phyloP scores from a whole-genome alignment of 176 grass and related monocot species.

The Zizania latifolia region DNA sequence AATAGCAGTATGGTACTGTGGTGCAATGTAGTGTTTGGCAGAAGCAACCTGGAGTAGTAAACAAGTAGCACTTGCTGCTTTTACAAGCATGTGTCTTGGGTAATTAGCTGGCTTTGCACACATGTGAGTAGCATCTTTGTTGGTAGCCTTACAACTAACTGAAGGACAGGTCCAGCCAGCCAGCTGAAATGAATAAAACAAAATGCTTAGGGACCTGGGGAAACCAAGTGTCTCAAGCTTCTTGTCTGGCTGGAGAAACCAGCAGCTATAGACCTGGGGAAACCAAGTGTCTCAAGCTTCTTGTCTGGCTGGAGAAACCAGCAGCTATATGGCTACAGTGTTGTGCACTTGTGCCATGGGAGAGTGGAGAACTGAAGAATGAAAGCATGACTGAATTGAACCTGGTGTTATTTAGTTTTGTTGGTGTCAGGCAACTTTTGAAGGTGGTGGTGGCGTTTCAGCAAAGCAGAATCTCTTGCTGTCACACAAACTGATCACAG shows the following conservation, averaged over 20 bases:
- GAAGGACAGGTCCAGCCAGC: background rate
- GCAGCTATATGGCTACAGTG: background rate
- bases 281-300: background rate
- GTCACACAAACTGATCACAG: background rate
- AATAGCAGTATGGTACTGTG: background rate
- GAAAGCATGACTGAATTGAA: too few species aligned
- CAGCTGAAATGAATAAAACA: background rate
- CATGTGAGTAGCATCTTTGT: background rate
- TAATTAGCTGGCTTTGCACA: background rate
- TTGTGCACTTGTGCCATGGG: background rate
- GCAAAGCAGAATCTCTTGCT: background rate
- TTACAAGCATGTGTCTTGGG: constrained; percentile 4
- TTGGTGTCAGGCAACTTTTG: background rate
- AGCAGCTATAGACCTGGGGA: background rate
- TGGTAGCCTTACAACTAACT: background rate
- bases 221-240: background rate
- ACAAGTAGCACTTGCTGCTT: constrained; percentile 10
- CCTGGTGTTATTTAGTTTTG: background rate
- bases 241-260: background rate
- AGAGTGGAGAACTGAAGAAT: background rate
- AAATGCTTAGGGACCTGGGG: background rate
- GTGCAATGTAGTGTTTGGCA: background rate
- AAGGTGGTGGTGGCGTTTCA: background rate
- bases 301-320: background rate
- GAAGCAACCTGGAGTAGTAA: background rate